Evolutionary conservation across 2,329 filamentous ascomycete genomes (phyloP), one percentile per base, ranked within the genome.

Genomic region (Rhynchosporium graminicola): DNA sequence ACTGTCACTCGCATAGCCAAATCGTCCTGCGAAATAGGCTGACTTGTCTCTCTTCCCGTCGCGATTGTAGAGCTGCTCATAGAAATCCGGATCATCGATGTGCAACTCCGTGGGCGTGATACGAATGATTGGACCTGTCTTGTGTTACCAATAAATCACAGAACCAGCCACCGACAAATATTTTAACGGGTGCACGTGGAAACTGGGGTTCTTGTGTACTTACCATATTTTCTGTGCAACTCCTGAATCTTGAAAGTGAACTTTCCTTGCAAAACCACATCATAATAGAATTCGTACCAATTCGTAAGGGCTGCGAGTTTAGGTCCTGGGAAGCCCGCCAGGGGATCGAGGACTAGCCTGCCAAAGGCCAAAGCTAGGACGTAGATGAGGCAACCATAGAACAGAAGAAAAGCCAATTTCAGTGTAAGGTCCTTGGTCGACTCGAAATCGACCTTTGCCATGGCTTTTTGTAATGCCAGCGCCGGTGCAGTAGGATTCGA

Each of bases 311-410:
- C 67, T 8, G 72, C 70, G 26, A 73, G 59, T 54, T 63, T 70
- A 29, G 71, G 71, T 33, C 71, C 74, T 5, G 70, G 73, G 57
- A 75, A 74, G 10, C 65, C 60, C 4, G 69, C 67, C 8, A 75
- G 61, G 9, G 73, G 73, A 58, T 73, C 71, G 10, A 76, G 69
- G 59, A 68, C 74, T 31, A 76, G 67, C 45, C 75, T 70, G 33
- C 63, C 63, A 47, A 67, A 48, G 20, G 56, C 47, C 15, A 65
- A 13, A 31, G 42, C 48, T 26, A 48, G 26, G 4, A 7, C n/a
- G 50, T 54, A 60, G 31, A 60, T 46, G 13, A 60, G 36, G n/a
- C 12, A 33, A 29, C 56, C 52, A 42, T 57, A 61, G 4, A 46
- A n/a, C 15, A 61, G 4, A 3, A 33, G 36, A 15, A 61, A 31